phyloP scores from a whole-genome alignment of 2,329 filamentous ascomycete genomes.

The Aspergillus sp. region DNA sequence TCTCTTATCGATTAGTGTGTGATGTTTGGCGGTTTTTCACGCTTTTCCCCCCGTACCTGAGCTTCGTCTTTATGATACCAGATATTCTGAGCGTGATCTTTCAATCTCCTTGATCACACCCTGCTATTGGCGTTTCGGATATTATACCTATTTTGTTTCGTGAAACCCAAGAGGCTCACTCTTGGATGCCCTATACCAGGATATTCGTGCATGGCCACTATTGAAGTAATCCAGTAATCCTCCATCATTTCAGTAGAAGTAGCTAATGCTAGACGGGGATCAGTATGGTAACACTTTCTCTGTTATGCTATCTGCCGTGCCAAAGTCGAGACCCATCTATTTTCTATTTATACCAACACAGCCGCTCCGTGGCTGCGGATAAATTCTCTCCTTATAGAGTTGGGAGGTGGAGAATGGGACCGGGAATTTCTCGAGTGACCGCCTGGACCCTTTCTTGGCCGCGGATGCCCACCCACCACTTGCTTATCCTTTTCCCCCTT shows the following conservation, averaged over 20 bases:
- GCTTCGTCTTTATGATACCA: neutral
- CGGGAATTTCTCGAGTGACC: slow-evolving; percentile 3
- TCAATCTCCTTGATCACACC: slow-evolving; percentile 6
- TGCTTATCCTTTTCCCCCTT: neutral
- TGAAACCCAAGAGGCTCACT: neutral
- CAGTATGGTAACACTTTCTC: neutral
- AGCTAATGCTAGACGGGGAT: neutral
- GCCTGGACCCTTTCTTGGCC: slow-evolving; percentile 4
- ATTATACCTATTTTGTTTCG: slow-evolving; percentile 31
- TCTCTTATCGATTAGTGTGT: neutral
- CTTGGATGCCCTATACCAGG: neutral
- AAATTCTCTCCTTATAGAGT: neutral
- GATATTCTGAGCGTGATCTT: neutral
- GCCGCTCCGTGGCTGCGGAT: neutral
- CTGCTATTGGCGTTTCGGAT: slow-evolving; percentile 25
- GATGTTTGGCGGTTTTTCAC: neutral
- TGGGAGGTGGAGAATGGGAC: slow-evolving; percentile 1
- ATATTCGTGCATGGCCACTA: neutral
- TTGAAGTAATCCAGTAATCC: neutral
- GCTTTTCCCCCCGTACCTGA: neutral
- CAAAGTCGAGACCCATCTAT: neutral
- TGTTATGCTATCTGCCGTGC: neutral
- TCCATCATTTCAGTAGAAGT: neutral
- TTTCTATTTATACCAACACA: neutral
- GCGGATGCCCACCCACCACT: neutral